Conservation (phyloP, 805 yeast genomes). For the Ogataea trehaloabstinens region DNA sequence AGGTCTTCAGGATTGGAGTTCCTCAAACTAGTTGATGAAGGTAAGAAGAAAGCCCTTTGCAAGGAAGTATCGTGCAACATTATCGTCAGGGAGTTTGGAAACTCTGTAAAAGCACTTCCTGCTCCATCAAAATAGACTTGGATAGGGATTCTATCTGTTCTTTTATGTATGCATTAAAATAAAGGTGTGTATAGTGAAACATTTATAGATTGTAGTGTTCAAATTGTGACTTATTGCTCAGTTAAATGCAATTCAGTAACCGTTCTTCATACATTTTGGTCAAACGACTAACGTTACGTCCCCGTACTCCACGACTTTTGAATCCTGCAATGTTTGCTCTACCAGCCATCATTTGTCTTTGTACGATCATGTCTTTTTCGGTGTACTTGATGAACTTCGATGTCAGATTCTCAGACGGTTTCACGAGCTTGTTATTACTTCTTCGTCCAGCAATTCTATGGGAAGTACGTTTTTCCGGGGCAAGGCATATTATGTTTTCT, state of each 20-base stretch:
- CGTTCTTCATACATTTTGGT: slow-evolving; percentile 51
- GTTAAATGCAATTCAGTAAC: slow-evolving; percentile 11
- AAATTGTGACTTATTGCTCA: no score
- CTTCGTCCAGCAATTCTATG: slow-evolving; percentile 6
- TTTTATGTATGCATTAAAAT: background rate
- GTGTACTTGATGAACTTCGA: slow-evolving; percentile 30
- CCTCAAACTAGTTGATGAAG: slow-evolving; percentile 62
- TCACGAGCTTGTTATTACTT: slow-evolving; percentile 18
- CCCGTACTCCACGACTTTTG: slow-evolving; percentile 36
- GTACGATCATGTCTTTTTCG: slow-evolving; percentile 28
- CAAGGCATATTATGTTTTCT: slow-evolving; percentile 7
- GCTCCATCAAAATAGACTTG: slow-evolving; percentile 24
- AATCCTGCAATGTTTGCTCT: slow-evolving; percentile 4
- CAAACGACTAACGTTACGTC: slow-evolving; percentile 52
- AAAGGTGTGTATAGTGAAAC: no score
- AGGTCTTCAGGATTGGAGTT: slow-evolving; percentile 82
- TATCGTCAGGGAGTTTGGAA: slow-evolving; percentile 74
- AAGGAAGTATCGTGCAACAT: slow-evolving; percentile 76
- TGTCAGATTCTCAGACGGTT: slow-evolving; percentile 25
- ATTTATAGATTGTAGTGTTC: no score
- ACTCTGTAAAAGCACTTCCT: slow-evolving; percentile 33
- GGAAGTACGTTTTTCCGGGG: background rate
- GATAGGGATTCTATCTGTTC: no score
- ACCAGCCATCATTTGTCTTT: slow-evolving; percentile 13
- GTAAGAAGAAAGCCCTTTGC: slow-evolving; percentile 64